These are phyloP conservation scores for Corynespora cassiicola DNA, from an alignment of 2,329 filamentous ascomycete species.

Conservation along the genomic window DNA sequence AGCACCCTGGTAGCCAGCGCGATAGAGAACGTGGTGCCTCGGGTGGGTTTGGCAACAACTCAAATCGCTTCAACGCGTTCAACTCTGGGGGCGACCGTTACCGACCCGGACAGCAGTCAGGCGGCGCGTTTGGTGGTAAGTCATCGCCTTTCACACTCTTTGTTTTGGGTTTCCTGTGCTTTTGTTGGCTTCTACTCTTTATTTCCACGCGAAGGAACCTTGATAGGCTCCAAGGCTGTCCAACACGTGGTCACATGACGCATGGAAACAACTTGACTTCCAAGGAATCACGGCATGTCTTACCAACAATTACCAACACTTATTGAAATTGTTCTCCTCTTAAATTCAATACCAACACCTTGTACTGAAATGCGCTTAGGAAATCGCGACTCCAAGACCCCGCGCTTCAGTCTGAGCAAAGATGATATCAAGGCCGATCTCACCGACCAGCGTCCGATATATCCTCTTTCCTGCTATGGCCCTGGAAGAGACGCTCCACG, in stretches of 20 bases:
- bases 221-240: too few relatives aligned
- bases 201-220: too few relatives aligned
- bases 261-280: too few relatives aligned
- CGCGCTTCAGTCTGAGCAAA: conserved; percentile 33
- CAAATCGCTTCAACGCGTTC: conserved; percentile 63
- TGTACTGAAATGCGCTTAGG: too few relatives aligned
- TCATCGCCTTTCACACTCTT: conserved; percentile 4
- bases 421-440: conserved; percentile 62
- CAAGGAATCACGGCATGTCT: too few relatives aligned
- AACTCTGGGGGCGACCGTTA: conserved; percentile 35
- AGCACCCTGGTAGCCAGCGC: conserved; percentile 60
- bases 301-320: too few relatives aligned
- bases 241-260: too few relatives aligned
- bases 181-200: background rate
- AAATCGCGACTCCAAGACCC: conserved; percentile 23
- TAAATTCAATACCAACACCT: background rate
- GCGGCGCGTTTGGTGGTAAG: conserved; percentile 50
- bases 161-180: background rate
- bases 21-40: conserved; percentile 23
- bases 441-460: conserved; percentile 74
- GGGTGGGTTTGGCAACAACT: conserved; percentile 35
- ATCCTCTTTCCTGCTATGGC: conserved; percentile 86
- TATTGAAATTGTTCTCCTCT: too few relatives aligned
- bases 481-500: conserved; percentile 78
- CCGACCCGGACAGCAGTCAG: conserved; percentile 32